Evolutionary conservation across 1,284 basidiomycete genomes (phyloP), one percentile per base, ranked within the genome.

Genomic region (Caloboletus firmus): DNA sequence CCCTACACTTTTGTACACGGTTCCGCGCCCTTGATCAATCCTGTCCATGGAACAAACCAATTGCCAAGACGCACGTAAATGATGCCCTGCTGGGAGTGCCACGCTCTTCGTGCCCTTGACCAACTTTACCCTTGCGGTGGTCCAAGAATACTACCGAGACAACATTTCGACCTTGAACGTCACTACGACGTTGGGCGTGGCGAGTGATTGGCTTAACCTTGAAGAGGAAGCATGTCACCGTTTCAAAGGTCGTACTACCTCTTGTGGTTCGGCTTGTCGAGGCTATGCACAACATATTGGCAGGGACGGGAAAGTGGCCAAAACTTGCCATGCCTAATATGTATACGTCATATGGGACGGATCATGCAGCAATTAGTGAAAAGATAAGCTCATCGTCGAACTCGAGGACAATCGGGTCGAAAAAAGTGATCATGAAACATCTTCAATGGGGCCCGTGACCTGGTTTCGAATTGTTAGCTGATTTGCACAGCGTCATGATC

Each of bases 221-320:
- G 26, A 26, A 26, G 26, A 26, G 20, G 36, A 31, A 39, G 51
- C 43, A 35, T 49, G 60, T 30, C 49, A 35, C 49, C 18, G 53
- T 46, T 51, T 59, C 59, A 50, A 15, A 28, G 35, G 28, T 4
- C 5, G n/a, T n/a, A n/a, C n/a, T n/a, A n/a, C n/a, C n/a, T n/a
- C 10, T 3, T 24, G 41, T 48, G 30, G 46, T 37, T 58, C 51
- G 60, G 53, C 36, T 45, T 24, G 42, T 49, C 48, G 51, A 31
- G 62, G 62, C 64, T 62, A 49, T 63, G 64, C 60, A 49, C n/a
- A 45, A 26, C 24, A 24, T 3, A 24, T 51, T 53, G 57, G 50
- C 35, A 61, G 53, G 22, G 17, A 24, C n/a, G 45, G 4, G 32
- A 3, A 35, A 20, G 20, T 20, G 13, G 20, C 34, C 24, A 24